Evolutionary conservation across 805 yeast genomes (phyloP), one percentile per base, ranked within the genome.

Genomic region (Starmerella geochares): DNA sequence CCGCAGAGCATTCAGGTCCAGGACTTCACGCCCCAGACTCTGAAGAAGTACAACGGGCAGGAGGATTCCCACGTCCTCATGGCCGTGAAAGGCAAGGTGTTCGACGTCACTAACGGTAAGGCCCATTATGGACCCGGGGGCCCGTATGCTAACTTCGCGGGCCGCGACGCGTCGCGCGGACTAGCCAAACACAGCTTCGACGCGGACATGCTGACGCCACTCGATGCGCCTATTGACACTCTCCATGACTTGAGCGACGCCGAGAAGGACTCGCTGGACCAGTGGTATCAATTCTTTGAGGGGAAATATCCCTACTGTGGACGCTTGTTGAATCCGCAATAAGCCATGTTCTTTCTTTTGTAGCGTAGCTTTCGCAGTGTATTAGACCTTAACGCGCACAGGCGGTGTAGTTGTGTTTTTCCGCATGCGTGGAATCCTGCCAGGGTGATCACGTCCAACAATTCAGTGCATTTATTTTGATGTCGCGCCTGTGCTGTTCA

Each of bases 121-220:
- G 76, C 77, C 42, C 88, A 90, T 63, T 90, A 90, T 65, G 97
- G 97, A 0, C 97, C 97, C 6, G 85, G 90, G 27, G 96, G 96
- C 0, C 95, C 96, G 0, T 90, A 90, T 67, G 80, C 84, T 38
- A 86, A 84, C 62, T 90, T 90, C 72, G 96, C 96, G 0, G 97
- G 97, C 1, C 82, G 85, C 58, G 97, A 90, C 67, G 96, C 96
- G 3, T 82, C 94, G 0, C 73, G 97, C 56, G 97, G 96, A 0
- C 74, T 90, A 49, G 96, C 96, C 0, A 70, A 77, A 59, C 88
- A 87, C 66, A 83, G 94, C 16, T 90, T 88, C 67, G 96, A 87
- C 46, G 56, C 71, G 20, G 77, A 71, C 48, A 73, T 72, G 63
- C 70, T 92, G 24, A 82, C 80, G 33, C 75, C 81, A 9, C 70